Base-by-base conservation (phyloP, 169 alveolate species). In the Pseudocohnilembus persalinus region DNA sequence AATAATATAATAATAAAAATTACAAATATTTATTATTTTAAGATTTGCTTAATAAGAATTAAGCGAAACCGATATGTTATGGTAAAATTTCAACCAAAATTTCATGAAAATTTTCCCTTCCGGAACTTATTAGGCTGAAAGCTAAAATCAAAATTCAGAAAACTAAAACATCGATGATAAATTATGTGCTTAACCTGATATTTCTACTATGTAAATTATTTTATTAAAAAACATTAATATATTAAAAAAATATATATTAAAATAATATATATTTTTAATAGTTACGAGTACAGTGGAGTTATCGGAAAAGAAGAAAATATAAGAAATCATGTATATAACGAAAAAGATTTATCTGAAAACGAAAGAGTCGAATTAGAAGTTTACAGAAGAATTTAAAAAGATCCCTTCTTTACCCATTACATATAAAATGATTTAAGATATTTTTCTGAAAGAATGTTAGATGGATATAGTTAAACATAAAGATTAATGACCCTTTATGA, bases 401-500 rank as follows among this genome's bases (percentile, higher is more conserved):
- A 79, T 30, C 84, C 84, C n/a, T 79, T 79, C 49, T 79, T 79
- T 49, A 79, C 76, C 35, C 84, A 79, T 29, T 79, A 79, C 30
- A 79, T 79, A n/a, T 79, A 79, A 34, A 35, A 79, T 25, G 84
- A 79, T 35, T 34, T 79, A n/a, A 35, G 64, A 63, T 79, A 79
- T 63, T 79, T 79, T 75, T 28, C 76, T 49, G 84, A 79, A 49
- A 79, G 84, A 79, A 79, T 79, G 15, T n/a, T 34, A 63, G 84
- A 79, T 29, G 77, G 84, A 20, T 68, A 29, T 49, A 30, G 30
- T 29, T 74, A 79, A 24, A 31, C 63, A 6, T 31, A 33, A 6
- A 34, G 33, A 26, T 74, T 16, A 28, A 29, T 79, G 6, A 72
- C 24, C 0, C 74, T 73, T 34, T 27, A 24, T 63, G 76, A 64